Conservation (phyloP, 179 eudicot genomes). For the Spinacia oleracea region DNA sequence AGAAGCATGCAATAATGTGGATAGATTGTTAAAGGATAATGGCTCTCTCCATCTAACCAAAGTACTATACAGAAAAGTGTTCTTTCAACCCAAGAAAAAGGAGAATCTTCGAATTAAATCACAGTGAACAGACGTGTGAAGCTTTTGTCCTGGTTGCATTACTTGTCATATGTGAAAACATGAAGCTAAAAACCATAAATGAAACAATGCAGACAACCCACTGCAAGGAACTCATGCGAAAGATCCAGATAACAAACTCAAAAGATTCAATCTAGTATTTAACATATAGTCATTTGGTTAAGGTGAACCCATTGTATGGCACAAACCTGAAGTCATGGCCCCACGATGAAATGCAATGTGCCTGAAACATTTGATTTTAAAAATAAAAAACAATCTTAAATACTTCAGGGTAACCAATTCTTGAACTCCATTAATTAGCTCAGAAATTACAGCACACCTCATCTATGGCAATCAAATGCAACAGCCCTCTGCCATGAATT, state of each 20-base stretch:
- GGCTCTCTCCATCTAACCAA: background rate
- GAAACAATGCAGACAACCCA: background rate
- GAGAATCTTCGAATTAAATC: background rate
- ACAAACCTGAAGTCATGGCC: slow-evolving; percentile 95
- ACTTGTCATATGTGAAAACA: background rate
- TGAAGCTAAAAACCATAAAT: background rate
- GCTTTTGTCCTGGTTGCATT: background rate
- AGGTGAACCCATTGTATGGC: slow-evolving; percentile 1
- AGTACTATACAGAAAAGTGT: background rate
- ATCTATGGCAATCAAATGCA: slow-evolving; percentile 89
- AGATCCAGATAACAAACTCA: background rate
- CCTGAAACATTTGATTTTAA: slow-evolving; percentile 48
- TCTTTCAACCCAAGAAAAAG: background rate
- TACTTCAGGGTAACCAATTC: slow-evolving; percentile 2
- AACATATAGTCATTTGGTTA: background rate
- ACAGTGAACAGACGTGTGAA: slow-evolving; percentile 7
- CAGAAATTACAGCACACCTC: slow-evolving; percentile 54
- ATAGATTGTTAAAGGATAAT: background rate
- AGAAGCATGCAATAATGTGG: slow-evolving; percentile 7
- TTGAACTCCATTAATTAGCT: slow-evolving; percentile 15
- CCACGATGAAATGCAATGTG: slow-evolving; percentile 96
- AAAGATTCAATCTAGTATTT: background rate
- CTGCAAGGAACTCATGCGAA: slow-evolving; percentile 10
- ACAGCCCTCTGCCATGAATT: slow-evolving; percentile 76
- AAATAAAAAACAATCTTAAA: slow-evolving; percentile 15